A percentile compares a stretch with the other conserved stretches of the same genome.
phyloP scores from a whole-genome alignment of 1,284 basidiomycete genomes.

The Cerrena zonata region DNA sequence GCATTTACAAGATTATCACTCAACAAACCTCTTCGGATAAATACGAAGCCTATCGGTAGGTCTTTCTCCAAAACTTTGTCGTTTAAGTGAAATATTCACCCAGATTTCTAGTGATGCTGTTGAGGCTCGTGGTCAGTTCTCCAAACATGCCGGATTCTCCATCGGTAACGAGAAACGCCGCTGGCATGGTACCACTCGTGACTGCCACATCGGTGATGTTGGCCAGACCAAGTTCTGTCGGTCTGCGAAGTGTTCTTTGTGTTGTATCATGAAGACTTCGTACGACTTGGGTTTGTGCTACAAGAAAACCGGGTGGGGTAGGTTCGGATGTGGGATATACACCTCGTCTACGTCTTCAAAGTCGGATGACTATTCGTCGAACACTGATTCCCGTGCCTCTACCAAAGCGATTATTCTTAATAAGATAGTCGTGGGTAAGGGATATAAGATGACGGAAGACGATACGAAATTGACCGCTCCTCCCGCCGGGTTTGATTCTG shows the following conservation, averaged over 20 bases:
- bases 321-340: conserved; percentile 59
- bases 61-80: background rate
- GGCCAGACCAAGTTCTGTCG: conserved; percentile 49
- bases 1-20: conserved; percentile 48
- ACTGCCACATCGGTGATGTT: conserved; percentile 57
- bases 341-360: conserved; percentile 59
- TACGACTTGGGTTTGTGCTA: conserved; percentile 55
- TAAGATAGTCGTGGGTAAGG: conserved; percentile 56
- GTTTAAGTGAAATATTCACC: background rate
- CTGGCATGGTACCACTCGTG: conserved; percentile 50
- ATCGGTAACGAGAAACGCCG: conserved; percentile 58
- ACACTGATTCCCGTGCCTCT: conserved; percentile 32
- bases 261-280: conserved; percentile 53
- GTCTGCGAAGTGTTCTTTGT: conserved; percentile 50
- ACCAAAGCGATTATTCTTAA: conserved; percentile 47
- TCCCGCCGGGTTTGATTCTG: conserved; percentile 49
- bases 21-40: conserved; percentile 40
- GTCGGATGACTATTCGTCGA: conserved; percentile 48
- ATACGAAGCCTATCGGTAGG: conserved; percentile 56
- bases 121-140: conserved; percentile 53
- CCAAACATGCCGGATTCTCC: conserved; percentile 40
- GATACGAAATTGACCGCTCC: conserved; percentile 41
- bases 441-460: conserved; percentile 43
- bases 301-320: conserved; percentile 63
- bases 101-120: conserved; percentile 38